Evolutionary conservation across 1,284 basidiomycete species (phyloP), one percentile per base, ranked within the genome.

Genomic region (Cerioporus squamosus): DNA sequence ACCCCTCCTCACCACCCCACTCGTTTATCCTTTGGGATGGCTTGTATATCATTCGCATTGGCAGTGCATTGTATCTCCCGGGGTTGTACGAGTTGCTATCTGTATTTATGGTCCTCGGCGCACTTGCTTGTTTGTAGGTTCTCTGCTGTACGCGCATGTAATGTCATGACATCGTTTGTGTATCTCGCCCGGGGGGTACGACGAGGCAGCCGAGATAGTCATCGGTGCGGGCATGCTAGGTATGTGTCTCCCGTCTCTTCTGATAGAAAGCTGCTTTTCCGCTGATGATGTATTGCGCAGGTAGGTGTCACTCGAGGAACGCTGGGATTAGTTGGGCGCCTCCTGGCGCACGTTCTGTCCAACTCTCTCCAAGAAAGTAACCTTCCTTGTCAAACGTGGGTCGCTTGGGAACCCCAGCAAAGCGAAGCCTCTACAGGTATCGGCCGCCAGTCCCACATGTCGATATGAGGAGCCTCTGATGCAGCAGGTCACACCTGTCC

Each of bases 91-190:
- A 31, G 5, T 51, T 48, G 14, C 29, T 53, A 31, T 43, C 18
- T 52, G 53, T 60, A 55, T 59, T 51, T 52, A 56, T 42, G 48
- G 15, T 46, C 44, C 44, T 51, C 40, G 17, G 42, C 36, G 42
- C 22, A 23, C 43, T 51, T 17, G 33, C 47, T 46, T 51, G 9
- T 36, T 15, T 36, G 39, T 48, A 43, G 17, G 38, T 36, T 14
- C 1, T 18, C 33, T 39, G 20, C 31, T 45, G 36, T 49, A 53
- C n/a, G 20, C 12, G 40, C 15, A 18, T 22, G 20, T 38, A 49
- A 39, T 49, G 39, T 36, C 33, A 36, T 10, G 1, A 36, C 33
- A 15, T 36, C 14, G 33, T 36, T 36, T 36, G 33, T 36, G 33
- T 36, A 10, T 36, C 33, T 36, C 33, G 31, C 33, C 9, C 1